Conservation (phyloP, 495 filamentous ascomycete species). For the Oleoguttula mirabilis region DNA sequence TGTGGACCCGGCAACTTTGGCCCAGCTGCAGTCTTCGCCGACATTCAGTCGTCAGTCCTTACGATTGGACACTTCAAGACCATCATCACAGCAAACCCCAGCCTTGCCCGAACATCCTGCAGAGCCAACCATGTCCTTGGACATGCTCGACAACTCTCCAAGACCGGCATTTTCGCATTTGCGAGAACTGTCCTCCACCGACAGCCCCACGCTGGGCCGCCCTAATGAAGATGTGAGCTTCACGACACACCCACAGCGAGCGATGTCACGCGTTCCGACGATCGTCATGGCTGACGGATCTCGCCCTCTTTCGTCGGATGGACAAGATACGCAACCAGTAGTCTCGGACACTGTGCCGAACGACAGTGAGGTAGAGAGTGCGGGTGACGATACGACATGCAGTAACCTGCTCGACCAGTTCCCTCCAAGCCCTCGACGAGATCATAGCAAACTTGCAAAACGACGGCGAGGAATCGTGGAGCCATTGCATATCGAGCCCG, state of each 20-base stretch:
- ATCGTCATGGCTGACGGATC: slow-evolving; percentile 6
- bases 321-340: background rate
- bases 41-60: too few species aligned
- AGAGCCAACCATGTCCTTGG: slow-evolving; percentile 3
- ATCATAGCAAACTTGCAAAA: slow-evolving; percentile 12
- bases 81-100: background rate
- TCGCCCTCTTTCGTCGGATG: background rate
- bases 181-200: too few species aligned
- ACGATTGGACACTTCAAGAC: too few species aligned
- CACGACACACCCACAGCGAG: too few species aligned
- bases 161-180: too few species aligned
- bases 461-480: slow-evolving; percentile 25
- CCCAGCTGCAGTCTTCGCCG: too few species aligned
- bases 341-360: background rate
- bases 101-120: background rate
- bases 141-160: slow-evolving; percentile 3
- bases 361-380: background rate
- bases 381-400: background rate
- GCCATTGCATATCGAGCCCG: slow-evolving; percentile 25
- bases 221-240: too few species aligned
- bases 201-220: too few species aligned
- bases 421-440: background rate
- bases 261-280: background rate
- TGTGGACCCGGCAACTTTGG: too few species aligned
- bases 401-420: background rate